phyloP scores from a whole-genome alignment of 2,329 filamentous ascomycete genomes.

The Colletotrichum orchidophilum region DNA sequence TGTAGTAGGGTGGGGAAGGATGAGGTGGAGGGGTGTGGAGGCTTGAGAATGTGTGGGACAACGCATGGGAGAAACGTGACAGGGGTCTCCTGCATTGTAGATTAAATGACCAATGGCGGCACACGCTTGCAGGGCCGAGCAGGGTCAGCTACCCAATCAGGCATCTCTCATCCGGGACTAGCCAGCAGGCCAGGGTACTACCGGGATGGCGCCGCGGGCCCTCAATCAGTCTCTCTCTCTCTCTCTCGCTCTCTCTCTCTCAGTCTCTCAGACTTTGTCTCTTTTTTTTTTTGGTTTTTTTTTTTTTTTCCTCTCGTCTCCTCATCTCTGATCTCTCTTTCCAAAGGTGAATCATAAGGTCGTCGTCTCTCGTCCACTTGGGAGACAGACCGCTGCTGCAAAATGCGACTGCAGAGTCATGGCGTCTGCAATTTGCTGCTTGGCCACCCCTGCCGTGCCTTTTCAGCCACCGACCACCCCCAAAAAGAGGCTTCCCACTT shows the following conservation, averaged over 20 bases:
- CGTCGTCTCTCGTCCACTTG: background rate
- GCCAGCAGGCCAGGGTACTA: constrained; percentile 50
- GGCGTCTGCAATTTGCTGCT: background rate
- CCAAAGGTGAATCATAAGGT: background rate
- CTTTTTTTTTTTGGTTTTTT: background rate
- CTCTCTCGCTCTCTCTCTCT: background rate
- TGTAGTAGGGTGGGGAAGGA: background rate
- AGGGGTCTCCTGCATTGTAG: constrained; percentile 57
- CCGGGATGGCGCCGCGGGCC: constrained; percentile 38
- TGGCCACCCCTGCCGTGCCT: background rate
- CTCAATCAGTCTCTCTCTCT: constrained; percentile 1
- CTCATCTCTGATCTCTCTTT: background rate
- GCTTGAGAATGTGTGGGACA: constrained; percentile 47
- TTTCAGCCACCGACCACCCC: constrained; percentile 15
- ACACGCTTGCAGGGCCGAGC: constrained; percentile 47
- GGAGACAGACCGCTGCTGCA: background rate
- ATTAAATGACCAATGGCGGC: constrained; percentile 63
- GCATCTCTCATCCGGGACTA: constrained; percentile 58
- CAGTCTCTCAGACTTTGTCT: background rate
- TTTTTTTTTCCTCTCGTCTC: no score
- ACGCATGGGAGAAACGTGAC: constrained; percentile 62
- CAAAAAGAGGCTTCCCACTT: constrained; percentile 20
- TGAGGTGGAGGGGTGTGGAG: background rate
- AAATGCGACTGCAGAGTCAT: background rate
- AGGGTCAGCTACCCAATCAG: constrained; percentile 60